Evolutionary conservation across 768 basidiomycete genomes (phyloP).

Genomic region (Pleurotus salmoneostramineus): DNA sequence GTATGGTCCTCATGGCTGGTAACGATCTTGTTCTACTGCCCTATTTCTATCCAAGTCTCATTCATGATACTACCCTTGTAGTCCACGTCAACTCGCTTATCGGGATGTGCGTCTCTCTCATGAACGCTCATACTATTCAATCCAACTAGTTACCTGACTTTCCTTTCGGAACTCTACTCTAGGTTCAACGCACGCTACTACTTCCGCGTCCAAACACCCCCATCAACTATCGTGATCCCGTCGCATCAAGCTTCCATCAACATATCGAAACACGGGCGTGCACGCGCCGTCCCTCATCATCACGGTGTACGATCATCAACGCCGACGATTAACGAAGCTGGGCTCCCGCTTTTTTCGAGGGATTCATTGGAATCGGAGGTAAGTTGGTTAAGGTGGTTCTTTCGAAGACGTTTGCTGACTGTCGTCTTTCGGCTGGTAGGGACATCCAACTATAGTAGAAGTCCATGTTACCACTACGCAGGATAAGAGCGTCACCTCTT

Average conservation of each 20-base stretch:
- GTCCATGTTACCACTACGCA: not conserved
- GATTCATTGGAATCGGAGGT: not conserved
- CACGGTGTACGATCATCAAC: not conserved
- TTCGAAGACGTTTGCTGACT: no score
- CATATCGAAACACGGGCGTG: not conserved
- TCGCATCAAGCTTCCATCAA: not conserved
- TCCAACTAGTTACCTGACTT: no score
- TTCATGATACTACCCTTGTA: not conserved
- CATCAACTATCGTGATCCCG: not conserved
- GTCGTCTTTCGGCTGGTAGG: no score
- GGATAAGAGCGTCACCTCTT: not conserved
- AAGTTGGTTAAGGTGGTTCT: no score
- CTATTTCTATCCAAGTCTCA: not conserved
- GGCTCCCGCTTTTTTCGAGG: not conserved
- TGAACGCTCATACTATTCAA: no score
- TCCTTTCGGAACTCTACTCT: no score
- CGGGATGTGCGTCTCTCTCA: no score
- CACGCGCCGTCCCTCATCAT: not conserved
- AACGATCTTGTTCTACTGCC: not conserved
- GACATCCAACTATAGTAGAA: slow-evolving; percentile 3
- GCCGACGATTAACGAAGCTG: not conserved
- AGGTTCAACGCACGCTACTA: not conserved
- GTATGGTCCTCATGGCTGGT: not conserved
- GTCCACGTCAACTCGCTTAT: not conserved
- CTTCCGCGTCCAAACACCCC: not conserved